Percentiles rank a stretch among this genome's conserved stretches.
Evolutionary conservation across 768 basidiomycete genomes (phyloP).

Genomic region (Lactarius trivialis): DNA sequence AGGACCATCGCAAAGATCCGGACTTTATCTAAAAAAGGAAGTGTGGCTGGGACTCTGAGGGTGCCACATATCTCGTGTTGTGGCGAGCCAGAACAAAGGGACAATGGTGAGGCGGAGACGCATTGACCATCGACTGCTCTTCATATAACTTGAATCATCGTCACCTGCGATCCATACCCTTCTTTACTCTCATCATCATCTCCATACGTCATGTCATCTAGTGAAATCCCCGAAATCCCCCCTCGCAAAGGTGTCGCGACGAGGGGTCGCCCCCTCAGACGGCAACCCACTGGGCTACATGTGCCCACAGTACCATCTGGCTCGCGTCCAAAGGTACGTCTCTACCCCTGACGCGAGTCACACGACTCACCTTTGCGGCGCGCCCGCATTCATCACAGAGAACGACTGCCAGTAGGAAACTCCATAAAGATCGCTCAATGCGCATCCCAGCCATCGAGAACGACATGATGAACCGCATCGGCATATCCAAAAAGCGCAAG

Average conservation of each 20-base stretch:
- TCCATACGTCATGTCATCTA: background rate
- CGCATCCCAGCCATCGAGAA: conserved; percentile 5
- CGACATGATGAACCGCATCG: conserved; percentile 4
- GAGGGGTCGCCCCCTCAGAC: background rate
- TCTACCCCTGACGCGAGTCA: background rate
- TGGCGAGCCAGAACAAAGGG: too few species aligned
- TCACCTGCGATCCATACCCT: background rate
- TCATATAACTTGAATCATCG: background rate
- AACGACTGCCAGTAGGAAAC: background rate
- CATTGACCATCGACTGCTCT: background rate
- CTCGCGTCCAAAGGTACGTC: background rate
- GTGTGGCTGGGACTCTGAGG: background rate
- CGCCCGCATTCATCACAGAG: background rate
- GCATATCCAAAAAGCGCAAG: background rate
- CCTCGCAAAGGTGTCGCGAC: background rate
- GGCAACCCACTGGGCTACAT: background rate
- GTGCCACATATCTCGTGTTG: background rate
- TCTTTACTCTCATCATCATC: background rate
- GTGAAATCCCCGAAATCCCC: background rate
- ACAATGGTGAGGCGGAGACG: background rate
- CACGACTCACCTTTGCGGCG: background rate
- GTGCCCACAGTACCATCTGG: background rate
- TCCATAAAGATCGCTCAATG: background rate
- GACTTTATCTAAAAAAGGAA: background rate
- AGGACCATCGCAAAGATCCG: too few species aligned